Evolutionary conservation across 352 stramenopile species (phyloP), one percentile per base, ranked within the genome.

Genomic region (Discostella stelligera): DNA sequence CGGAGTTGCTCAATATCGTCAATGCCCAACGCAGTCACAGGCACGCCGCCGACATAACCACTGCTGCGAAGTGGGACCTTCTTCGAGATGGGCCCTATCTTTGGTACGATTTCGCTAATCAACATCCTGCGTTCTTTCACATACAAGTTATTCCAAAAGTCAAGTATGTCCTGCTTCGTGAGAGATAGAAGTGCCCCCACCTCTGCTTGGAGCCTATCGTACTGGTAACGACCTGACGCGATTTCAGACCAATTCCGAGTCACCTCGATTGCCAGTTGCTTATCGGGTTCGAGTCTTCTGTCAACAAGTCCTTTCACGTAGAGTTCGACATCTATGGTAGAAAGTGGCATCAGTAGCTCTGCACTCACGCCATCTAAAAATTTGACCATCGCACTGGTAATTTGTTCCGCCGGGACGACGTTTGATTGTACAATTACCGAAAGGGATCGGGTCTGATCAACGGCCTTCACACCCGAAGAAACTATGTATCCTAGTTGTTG

Each of bases 401-500:
- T 62, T 62, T 83, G 80, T 9, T 80, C 71, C 25, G 73, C 66
- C 30, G 74, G 66, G 7, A 79, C 83, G 23, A 90, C 75, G 62
- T 77, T 88, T 0, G 81, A 89, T 65, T 91, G 85, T 10, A 91
- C 88, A 65, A 91, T 84, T 27, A 91, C 83, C 0, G 77, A 71
- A 16, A 91, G 56, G 49, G 72, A 82, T 64, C 86, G 79, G n/a
- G 69, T 84, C 27, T 87, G 77, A 14, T 83, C 85, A 13, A 89
- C 20, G 32, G 65, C 79, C 41, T 86, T 88, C 13, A 91, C 67
- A 32, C 88, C 85, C 18, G 71, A 86, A 2, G 69, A 86, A 3
- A 91, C 85, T 62, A 93, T 91, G 48, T 93, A 93, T 1, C 88
- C 88, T 9, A 93, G 79, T 59, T 93, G 88, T 59, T 91, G 78